These are phyloP conservation scores for Podaxis sp. DNA, from an alignment of 768 basidiomycete species.

Conservation along the genomic window DNA sequence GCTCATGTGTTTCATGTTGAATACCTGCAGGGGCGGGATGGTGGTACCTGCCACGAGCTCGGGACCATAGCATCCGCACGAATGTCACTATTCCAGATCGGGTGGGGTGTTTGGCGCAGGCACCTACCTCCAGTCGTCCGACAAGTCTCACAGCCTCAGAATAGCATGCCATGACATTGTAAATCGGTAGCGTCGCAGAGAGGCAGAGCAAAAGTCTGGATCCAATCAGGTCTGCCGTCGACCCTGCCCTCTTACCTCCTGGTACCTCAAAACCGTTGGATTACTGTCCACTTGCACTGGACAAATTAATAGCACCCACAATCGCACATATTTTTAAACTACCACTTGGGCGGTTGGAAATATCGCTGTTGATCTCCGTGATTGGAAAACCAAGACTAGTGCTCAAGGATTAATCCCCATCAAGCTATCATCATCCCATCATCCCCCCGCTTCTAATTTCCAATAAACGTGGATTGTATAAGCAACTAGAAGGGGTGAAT, in stretches of 20 bases:
- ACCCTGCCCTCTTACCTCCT: background rate
- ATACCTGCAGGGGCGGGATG: background rate
- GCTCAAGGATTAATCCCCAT: background rate
- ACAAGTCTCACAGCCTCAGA: background rate
- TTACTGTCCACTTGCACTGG: background rate
- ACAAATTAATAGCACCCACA: background rate
- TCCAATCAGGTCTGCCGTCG: background rate
- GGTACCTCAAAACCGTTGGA: background rate
- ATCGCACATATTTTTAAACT: background rate
- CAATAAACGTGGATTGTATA: too few relatives aligned
- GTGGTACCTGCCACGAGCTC: background rate
- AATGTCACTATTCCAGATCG: too few relatives aligned
- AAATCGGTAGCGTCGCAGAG: background rate
- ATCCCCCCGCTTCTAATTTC: background rate
- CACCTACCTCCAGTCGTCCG: background rate
- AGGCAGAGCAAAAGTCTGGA: background rate
- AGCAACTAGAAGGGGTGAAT: background rate
- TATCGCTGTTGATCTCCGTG: background rate
- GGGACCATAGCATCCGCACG: background rate
- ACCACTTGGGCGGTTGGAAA: background rate
- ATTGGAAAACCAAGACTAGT: background rate
- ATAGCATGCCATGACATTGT: background rate
- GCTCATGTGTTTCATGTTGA: background rate
- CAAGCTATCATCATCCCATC: background rate
- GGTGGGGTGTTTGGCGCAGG: background rate